These are phyloP conservation scores for Cercospora sesami DNA, from an alignment of 2,329 filamentous ascomycete genomes.

Conservation along the genomic window DNA sequence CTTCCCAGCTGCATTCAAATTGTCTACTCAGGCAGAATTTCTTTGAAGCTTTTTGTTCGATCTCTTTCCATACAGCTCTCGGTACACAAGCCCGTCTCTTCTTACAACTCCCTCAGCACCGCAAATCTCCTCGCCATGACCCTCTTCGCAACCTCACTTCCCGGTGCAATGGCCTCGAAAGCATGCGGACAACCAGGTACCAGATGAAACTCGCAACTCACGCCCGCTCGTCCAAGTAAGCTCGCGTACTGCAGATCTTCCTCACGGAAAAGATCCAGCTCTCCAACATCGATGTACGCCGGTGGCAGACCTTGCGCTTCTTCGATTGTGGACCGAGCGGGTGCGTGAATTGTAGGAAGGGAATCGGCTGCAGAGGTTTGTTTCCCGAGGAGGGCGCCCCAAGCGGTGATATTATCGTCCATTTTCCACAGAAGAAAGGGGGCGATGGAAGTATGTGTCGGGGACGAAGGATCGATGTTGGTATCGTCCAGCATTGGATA, in stretches of 20 bases:
- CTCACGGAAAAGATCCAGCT: conserved; percentile 48
- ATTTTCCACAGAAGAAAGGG: conserved; percentile 41
- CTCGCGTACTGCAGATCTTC: conserved; percentile 46
- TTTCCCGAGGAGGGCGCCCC: conserved; percentile 45
- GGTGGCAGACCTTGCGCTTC: conserved; percentile 45
- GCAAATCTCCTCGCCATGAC: conserved; percentile 12
- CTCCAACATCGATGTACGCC: conserved; percentile 49
- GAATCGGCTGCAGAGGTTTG: conserved; percentile 36
- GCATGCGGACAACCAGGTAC: conserved; percentile 47
- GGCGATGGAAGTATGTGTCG: conserved; percentile 37
- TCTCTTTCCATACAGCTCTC: no score
- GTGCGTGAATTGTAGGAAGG: conserved; percentile 42
- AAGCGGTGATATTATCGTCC: conserved; percentile 45
- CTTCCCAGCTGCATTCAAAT: no score
- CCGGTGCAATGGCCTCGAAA: conserved; percentile 39
- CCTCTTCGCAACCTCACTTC: conserved; percentile 14
- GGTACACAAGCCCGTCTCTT: no score
- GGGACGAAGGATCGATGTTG: conserved; percentile 19
- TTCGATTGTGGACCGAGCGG: conserved; percentile 38
- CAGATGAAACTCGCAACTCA: conserved; percentile 48
- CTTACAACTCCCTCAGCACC: conserved; percentile 1
- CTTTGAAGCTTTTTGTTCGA: no score
- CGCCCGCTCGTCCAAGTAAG: conserved; percentile 45
- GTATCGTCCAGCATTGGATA: conserved; percentile 53
- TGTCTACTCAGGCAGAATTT: no score